Evolutionary conservation across 2,329 filamentous ascomycete species (phyloP).

Genomic region (Pyricularia pennisetigena): DNA sequence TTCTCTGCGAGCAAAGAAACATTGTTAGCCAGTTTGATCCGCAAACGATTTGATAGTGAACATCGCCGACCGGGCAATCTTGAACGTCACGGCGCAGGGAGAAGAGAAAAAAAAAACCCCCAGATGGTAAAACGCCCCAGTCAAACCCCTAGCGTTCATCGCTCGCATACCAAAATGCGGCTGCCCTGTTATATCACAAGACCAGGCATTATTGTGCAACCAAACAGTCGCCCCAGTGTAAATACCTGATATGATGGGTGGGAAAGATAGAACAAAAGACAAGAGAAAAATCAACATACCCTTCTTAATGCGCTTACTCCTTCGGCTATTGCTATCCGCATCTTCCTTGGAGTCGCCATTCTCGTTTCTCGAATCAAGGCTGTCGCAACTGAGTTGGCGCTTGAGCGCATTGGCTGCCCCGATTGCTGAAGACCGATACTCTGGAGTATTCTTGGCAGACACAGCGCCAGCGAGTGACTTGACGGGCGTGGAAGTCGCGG

Average conservation of each 20-base stretch:
- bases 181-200: not conserved
- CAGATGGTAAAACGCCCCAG: not conserved
- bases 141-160: not conserved
- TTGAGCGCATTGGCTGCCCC: conserved; percentile 58
- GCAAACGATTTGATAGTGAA: conserved; percentile 9
- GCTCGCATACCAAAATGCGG: not conserved
- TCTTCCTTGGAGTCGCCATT: conserved; percentile 43
- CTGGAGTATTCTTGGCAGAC: conserved; percentile 53
- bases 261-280: not conserved
- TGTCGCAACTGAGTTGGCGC: conserved; percentile 60
- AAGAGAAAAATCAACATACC: conserved; percentile 35
- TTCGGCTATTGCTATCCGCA: conserved; percentile 57
- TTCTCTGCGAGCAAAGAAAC: conserved; percentile 33
- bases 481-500: conserved; percentile 51
- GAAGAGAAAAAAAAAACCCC: not conserved
- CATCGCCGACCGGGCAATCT: not conserved
- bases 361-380: conserved; percentile 40
- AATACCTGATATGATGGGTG: not conserved
- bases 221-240: not conserved
- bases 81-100: not conserved
- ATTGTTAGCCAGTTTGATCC: conserved; percentile 21
- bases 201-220: not conserved
- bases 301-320: conserved; percentile 91
- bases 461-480: conserved; percentile 54
- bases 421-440: conserved; percentile 46